Base-by-base conservation (phyloP, 2,329 filamentous ascomycete species). In the Talaromyces marneffei region DNA sequence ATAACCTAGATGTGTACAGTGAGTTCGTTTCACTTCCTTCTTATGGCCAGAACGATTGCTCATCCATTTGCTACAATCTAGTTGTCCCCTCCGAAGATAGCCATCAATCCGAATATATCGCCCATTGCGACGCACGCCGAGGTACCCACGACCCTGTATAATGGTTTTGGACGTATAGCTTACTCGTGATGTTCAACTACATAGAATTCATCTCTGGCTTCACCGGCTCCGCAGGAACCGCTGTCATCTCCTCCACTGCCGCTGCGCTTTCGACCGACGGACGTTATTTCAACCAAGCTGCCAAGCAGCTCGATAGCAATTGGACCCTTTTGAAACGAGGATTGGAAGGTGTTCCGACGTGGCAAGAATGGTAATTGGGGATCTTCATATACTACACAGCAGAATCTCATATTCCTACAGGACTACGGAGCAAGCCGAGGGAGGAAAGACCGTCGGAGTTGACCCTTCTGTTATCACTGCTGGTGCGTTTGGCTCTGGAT, bases 31-130 rank as follows among this genome's bases (percentile, higher is more conserved):
- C n/a, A 4, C 20, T 39, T 20, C 5, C 4, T 27, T 8, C 14
- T 8, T 2, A 4, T 14, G 10, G 20, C 29, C 18, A n/a, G 27
- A 33, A 25, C 14, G 2, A 8, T 18, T 39, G 29, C 44, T 59
- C 29, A 48, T 52, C 16, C n/a, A 4, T n/a, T n/a, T n/a, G n/a
- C 12, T 53, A 25, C 33, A 53, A 61, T 27, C 55, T 64, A 97
- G 93, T 99, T 72, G 85, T 97, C 6, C 94, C 94, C 0, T 97
- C 93, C 35, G 94, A 97, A 83, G 94, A 99, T 75, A 93, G 91
- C 72, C 94, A 99, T 75, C 91, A 93, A 68, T 97, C 93, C 67
- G 94, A 99, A 79, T 99, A 99, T 77, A 97, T 97, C 75, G 94
- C 94, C 56, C 87, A 88, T n/a, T 96, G 91, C 74, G 94, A 99